Conservation (phyloP, 225 moss, liverwort and hornwort genomes). For the Anthoceros angustus region DNA sequence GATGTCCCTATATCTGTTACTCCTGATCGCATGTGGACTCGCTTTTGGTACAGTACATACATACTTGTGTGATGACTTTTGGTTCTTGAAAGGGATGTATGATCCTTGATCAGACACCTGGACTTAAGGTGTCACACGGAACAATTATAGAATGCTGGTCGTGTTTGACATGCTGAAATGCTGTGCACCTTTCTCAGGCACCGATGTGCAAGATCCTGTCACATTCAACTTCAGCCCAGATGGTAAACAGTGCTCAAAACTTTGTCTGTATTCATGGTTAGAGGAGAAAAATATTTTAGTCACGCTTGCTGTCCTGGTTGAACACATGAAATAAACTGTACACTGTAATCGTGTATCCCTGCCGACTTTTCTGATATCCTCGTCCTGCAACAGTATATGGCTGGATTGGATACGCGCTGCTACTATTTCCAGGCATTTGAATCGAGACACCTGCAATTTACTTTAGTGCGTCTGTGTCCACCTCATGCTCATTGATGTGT, state of each 20-base stretch:
- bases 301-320: neutral
- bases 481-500: neutral
- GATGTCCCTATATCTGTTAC: constrained; percentile 40
- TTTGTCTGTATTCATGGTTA: constrained; percentile 3
- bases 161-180: too few relatives aligned
- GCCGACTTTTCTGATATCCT: constrained; percentile 8
- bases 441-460: neutral
- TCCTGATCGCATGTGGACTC: constrained; percentile 50
- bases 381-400: constrained; percentile 53
- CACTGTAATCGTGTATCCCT: neutral
- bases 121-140: neutral
- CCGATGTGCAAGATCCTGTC: constrained; percentile 62
- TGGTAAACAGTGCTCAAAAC: constrained; percentile 36
- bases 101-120: neutral
- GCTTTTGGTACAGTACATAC: constrained; percentile 53
- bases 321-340: neutral
- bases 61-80: neutral
- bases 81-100: neutral
- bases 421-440: constrained; percentile 70
- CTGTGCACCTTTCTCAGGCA: constrained; percentile 28
- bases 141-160: too few relatives aligned
- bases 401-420: constrained; percentile 48
- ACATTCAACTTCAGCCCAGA: constrained; percentile 77
- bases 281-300: neutral
- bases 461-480: neutral